Conservation (phyloP, 257 asterid species). For the Solanum dulcamara region DNA sequence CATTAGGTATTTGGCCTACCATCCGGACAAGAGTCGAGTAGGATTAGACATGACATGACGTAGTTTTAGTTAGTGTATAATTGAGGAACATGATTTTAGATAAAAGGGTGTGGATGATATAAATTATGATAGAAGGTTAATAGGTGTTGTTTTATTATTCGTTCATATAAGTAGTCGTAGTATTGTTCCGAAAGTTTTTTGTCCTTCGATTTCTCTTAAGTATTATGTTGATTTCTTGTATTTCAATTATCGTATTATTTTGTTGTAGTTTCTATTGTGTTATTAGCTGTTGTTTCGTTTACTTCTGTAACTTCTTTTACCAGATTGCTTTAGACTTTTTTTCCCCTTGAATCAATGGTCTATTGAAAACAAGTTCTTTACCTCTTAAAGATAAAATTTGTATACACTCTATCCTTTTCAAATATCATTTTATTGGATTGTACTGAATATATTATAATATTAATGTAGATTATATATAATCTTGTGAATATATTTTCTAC, state of each 20-base stretch:
- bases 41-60: too few species aligned
- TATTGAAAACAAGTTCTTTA: rapidly evolving
- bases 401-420: rapidly evolving
- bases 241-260: neutral
- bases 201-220: neutral
- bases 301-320: neutral
- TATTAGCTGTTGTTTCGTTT: neutral
- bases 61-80: too few species aligned
- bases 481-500: neutral
- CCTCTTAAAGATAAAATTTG: neutral
- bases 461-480: neutral
- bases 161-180: neutral
- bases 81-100: too few species aligned
- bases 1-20: neutral
- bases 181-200: neutral
- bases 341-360: neutral
- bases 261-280: neutral
- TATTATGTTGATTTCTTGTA: neutral
- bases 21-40: too few species aligned
- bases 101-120: rapidly evolving
- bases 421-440: too few species aligned
- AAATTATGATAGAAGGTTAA: too few species aligned
- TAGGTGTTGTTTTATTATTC: neutral
- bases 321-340: rapidly evolving
- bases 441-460: rapidly evolving